phyloP scores from a whole-genome alignment of 2,329 filamentous ascomycete species.

The Colletotrichum chlorophyti region DNA sequence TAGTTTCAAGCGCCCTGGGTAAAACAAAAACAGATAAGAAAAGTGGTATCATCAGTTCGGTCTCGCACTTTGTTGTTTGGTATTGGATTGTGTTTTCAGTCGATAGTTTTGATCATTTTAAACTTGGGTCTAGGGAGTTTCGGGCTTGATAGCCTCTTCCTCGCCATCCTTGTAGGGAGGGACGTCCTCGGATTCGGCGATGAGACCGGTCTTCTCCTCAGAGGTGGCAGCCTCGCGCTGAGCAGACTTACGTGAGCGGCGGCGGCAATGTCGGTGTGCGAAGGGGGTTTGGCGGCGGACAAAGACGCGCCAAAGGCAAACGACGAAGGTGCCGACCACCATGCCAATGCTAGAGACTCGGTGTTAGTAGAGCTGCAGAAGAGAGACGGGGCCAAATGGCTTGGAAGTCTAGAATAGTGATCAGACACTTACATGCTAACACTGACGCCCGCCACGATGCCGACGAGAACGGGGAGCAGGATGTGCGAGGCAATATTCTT shows the following conservation, averaged over 20 bases:
- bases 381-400: background rate
- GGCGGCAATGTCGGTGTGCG: slow-evolving; percentile 38
- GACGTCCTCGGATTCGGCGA: slow-evolving; percentile 44
- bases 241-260: slow-evolving; percentile 44
- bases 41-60: slow-evolving; percentile 28
- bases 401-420: background rate
- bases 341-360: slow-evolving; percentile 62
- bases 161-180: slow-evolving; percentile 37
- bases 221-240: slow-evolving; percentile 43
- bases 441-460: slow-evolving; percentile 71
- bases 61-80: background rate
- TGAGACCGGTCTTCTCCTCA: slow-evolving; percentile 59
- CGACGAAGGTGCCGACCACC: slow-evolving; percentile 66
- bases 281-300: slow-evolving; percentile 46
- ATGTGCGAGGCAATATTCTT: slow-evolving; percentile 67
- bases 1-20: background rate
- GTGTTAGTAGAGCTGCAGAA: slow-evolving; percentile 36
- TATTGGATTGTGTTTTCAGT: background rate
- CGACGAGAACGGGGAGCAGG: slow-evolving; percentile 71
- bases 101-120: background rate
- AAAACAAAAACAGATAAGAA: slow-evolving; percentile 14
- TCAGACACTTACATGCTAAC: slow-evolving; percentile 67
- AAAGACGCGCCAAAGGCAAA: slow-evolving; percentile 64
- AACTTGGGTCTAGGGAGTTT: slow-evolving; percentile 17
- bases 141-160: slow-evolving; percentile 10